Percentiles rank a stretch among this genome's conserved stretches.
Evolutionary conservation across 139 green algal genomes (phyloP).

Genomic region (Pleodorina starrii): DNA sequence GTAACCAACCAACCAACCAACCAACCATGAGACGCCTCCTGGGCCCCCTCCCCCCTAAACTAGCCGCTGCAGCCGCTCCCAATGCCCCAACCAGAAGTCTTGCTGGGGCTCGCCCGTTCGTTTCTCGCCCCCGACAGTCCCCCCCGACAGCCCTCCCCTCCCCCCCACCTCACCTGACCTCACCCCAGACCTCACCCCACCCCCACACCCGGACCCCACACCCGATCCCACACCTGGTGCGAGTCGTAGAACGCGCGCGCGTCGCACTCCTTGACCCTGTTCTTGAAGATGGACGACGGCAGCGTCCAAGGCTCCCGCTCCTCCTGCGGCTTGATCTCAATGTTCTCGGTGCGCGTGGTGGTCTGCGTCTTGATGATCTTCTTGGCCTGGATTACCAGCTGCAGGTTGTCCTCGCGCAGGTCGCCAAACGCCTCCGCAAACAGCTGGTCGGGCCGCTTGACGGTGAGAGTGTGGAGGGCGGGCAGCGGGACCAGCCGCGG

Average conservation of each 20-base stretch:
- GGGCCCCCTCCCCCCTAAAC: no score
- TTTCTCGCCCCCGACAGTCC: no score
- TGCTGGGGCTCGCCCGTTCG: no score
- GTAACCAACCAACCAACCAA: no score
- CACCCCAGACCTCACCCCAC: no score
- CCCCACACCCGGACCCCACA: no score
- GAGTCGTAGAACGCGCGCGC: constrained; percentile 72
- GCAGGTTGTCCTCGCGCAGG: constrained; percentile 80
- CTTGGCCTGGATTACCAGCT: constrained; percentile 72
- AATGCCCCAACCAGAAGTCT: no score
- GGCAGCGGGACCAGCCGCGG: constrained; percentile 82
- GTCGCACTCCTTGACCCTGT: constrained; percentile 75
- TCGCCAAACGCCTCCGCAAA: constrained; percentile 70
- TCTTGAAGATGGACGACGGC: constrained; percentile 81
- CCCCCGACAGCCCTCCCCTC: no score
- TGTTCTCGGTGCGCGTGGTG: constrained; percentile 67
- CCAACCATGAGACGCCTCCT: no score
- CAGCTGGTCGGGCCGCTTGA: constrained; percentile 68
- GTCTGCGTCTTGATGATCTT: constrained; percentile 75
- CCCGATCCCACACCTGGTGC: constrained; percentile 55
- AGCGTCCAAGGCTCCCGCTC: constrained; percentile 77
- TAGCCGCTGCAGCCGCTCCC: no score
- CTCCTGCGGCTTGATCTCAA: constrained; percentile 63
- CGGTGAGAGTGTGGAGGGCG: constrained; percentile 71
- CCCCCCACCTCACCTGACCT: no score